Base-by-base conservation (phyloP, 1,284 basidiomycete genomes). In the Pulchroboletus neoregius region DNA sequence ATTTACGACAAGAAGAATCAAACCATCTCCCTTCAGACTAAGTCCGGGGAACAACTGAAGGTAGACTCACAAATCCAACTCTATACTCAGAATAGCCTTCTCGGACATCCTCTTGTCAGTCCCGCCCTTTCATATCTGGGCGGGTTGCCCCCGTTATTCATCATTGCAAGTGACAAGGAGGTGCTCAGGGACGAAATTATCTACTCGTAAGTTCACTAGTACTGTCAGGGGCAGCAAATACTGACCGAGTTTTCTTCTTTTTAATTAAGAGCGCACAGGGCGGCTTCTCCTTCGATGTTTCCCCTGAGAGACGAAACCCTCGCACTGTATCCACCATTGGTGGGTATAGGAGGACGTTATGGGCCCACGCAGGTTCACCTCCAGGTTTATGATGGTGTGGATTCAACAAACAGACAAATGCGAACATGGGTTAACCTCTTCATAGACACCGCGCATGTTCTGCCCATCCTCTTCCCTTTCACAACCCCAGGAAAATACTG, bases 131-230 rank as follows among this genome's bases (percentile, higher is more conserved):
- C 87, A 0, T 94, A 94, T 60, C 76, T 98, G 7, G 95, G 95
- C 7, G 94, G 94, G 1, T 68, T 99, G 0, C 92, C 92, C 1
- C 94, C 95, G 3, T 63, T 98, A 40, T 72, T 92, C 40, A 73
- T 99, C 54, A 83, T 95, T 53, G 88, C 82, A 1, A 87, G 95
- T 30, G 88, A 98, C 56, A 86, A 85, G 56, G 95, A 99, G 68
- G 93, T 97, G 0, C 68, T 98, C 34, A 74, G 92, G 39, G 95
- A 99, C 61, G 94, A 98, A 67, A 85, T 93, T 39, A 80, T 97
- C 31, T 98, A 91, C 61, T 70, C 78, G 88, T 92, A 55, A 59
- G 88, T 76, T 28, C 23, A 15, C 44, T 33, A 13, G 45, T 41
- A 6, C 8, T 5, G 2, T 20, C 15, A 37, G 15, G 13, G 10